phyloP scores from a whole-genome alignment of 2,329 filamentous ascomycete species.

The Diaporthe eres region DNA sequence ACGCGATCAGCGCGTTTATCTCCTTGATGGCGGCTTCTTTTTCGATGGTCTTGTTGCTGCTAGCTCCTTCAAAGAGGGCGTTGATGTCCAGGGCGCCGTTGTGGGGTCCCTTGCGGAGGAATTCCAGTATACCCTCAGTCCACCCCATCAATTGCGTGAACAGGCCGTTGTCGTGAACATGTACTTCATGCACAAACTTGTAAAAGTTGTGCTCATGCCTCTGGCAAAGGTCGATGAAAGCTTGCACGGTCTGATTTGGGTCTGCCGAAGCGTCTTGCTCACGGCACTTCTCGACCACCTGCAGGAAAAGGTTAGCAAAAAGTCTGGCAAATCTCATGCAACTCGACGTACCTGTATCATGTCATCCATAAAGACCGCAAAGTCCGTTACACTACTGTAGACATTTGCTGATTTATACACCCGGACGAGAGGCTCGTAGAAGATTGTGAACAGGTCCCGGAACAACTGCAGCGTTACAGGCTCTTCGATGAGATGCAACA shows the following conservation, averaged over 20 bases:
- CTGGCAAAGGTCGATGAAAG: conserved; percentile 96
- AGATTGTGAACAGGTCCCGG: conserved; percentile 96
- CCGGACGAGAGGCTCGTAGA: conserved; percentile 96
- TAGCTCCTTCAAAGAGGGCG: conserved; percentile 86
- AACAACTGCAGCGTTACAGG: conserved; percentile 97
- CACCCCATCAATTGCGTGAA: conserved; percentile 97
- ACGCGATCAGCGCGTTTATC: conserved; percentile 88
- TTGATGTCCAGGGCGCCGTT: conserved; percentile 95
- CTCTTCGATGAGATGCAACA: conserved; percentile 95
- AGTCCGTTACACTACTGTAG: conserved; percentile 97
- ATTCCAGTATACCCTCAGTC: conserved; percentile 96
- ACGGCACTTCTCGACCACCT: conserved; percentile 76
- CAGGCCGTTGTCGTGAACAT: conserved; percentile 95
- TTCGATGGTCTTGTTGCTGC: conserved; percentile 77
- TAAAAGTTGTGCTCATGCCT: conserved; percentile 98
- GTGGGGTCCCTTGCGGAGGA: conserved; percentile 86
- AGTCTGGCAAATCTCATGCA: neutral
- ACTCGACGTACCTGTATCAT: conserved; percentile 78
- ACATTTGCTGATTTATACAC: conserved; percentile 99
- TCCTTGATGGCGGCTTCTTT: conserved; percentile 81
- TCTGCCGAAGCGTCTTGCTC: conserved; percentile 90
- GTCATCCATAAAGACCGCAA: conserved; percentile 92
- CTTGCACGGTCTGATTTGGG: conserved; percentile 97
- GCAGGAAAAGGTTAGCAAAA: neutral
- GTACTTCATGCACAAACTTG: conserved; percentile 98